Conservation (phyloP, 1,284 basidiomycete species). For the Sparassis latifolia region DNA sequence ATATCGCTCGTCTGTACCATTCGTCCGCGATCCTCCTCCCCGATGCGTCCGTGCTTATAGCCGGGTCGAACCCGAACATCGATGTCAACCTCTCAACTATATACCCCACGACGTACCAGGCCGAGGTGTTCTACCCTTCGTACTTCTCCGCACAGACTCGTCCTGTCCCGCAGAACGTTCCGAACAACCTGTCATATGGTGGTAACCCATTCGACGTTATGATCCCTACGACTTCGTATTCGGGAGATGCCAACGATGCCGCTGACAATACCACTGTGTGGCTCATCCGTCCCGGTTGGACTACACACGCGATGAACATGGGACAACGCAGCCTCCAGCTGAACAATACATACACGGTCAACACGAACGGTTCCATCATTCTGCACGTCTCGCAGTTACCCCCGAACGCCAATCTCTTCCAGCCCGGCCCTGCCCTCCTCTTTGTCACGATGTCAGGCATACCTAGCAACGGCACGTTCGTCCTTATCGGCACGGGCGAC, state of each 20-base stretch:
- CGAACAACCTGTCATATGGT: slow-evolving; percentile 74
- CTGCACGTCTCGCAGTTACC: slow-evolving; percentile 78
- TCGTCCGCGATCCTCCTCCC: slow-evolving; percentile 86
- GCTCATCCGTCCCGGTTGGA: slow-evolving; percentile 84
- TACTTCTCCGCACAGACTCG: slow-evolving; percentile 75
- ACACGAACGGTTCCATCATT: slow-evolving; percentile 63
- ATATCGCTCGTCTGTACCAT: slow-evolving; percentile 80
- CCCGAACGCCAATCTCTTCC: slow-evolving; percentile 79
- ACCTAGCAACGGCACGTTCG: slow-evolving; percentile 70
- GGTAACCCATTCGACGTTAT: slow-evolving; percentile 74
- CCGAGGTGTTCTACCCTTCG: slow-evolving; percentile 83
- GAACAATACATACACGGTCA: slow-evolving; percentile 78
- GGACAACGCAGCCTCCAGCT: slow-evolving; percentile 76
- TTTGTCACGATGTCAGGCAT: slow-evolving; percentile 81
- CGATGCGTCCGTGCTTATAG: slow-evolving; percentile 82
- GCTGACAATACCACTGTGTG: slow-evolving; percentile 77
- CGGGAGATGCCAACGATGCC: slow-evolving; percentile 60
- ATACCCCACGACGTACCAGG: slow-evolving; percentile 83
- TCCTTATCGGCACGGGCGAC: slow-evolving; percentile 77
- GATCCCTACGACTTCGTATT: slow-evolving; percentile 56
- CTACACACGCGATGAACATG: slow-evolving; percentile 95
- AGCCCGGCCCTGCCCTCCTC: slow-evolving; percentile 79
- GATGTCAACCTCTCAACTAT: slow-evolving; percentile 66
- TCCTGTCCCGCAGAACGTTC: slow-evolving; percentile 69
- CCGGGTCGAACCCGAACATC: slow-evolving; percentile 91